Conservation (phyloP, 768 basidiomycete species). For the Chalciporus piperatus region DNA sequence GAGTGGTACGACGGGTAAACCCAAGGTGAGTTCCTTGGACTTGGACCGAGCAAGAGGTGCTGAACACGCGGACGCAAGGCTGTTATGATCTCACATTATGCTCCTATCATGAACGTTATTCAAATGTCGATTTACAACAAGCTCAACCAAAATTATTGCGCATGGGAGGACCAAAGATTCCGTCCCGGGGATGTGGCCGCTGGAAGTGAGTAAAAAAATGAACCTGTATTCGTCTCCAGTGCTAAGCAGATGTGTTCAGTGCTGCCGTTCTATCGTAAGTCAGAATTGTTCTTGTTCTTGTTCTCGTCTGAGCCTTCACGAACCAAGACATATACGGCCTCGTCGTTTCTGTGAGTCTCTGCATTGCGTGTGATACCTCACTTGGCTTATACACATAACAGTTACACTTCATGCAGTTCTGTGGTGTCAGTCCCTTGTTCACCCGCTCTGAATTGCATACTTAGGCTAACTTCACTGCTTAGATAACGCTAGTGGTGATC, state of each 20-base stretch:
- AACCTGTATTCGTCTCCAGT: background rate
- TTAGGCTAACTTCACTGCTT: constrained; percentile 5
- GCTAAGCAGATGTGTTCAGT: constrained; percentile 33
- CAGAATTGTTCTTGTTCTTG: constrained; percentile 6
- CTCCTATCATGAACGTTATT: constrained; percentile 61
- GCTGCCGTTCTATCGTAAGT: constrained; percentile 60
- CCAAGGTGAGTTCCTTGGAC: constrained; percentile 16
- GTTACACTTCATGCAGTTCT: constrained; percentile 54
- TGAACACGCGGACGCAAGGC: constrained; percentile 39
- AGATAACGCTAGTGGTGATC: constrained; percentile 58
- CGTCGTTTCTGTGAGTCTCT: constrained; percentile 46
- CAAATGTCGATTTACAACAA: constrained; percentile 54
- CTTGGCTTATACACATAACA: constrained; percentile 21
- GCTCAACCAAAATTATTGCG: constrained; percentile 37
- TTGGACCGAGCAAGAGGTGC: background rate
- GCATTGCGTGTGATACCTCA: background rate
- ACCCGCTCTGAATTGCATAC: background rate
- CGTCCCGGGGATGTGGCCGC: constrained; percentile 55
- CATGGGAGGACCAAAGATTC: constrained; percentile 39
- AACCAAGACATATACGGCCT: constrained; percentile 58
- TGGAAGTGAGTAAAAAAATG: constrained; percentile 45
- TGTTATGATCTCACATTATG: constrained; percentile 63
- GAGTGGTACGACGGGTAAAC: constrained; percentile 69
- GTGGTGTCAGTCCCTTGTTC: constrained; percentile 39
- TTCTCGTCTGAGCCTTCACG: constrained; percentile 11